Base-by-base conservation (phyloP, 768 basidiomycete genomes). In the Myochromella boudieri region DNA sequence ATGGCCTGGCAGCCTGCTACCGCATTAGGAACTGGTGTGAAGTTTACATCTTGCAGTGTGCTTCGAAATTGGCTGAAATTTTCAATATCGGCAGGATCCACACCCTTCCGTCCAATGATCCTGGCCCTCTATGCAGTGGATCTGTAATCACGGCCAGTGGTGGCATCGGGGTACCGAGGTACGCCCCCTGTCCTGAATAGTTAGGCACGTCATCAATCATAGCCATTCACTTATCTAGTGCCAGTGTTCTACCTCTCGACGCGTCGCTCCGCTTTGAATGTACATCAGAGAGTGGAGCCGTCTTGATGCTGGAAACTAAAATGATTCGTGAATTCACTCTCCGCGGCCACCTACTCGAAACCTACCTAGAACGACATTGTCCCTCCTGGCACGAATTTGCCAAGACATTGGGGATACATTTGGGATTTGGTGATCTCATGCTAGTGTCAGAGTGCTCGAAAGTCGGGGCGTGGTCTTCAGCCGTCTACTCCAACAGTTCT, bases 381-480 rank as follows among this genome's bases (percentile, higher is more conserved):
- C 45, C 25, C 6, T 54, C 49, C 15, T 56, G 51, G 54, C 38
- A 52, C 32, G 31, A 27, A n/a, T 56, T 56, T 37, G 54, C 51
- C 8, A 7, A 31, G n/a, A 18, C 33, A 17, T 31, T 40, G 4
- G 41, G 29, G 22, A 25, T 51, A 4, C 18, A 34, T 4, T 37
- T 51, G 2, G 50, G 39, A 10, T 56, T 56, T 26, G 54, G 54
- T 7, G 48, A 56, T 24, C 41, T 56, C 14, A 47, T 56, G 44
- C 47, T 52, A 26, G 54, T 56, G 4, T 52, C 48, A 1, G 51
- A 47, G 22, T 56, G 54, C 25, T 56, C 51, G 6, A 52, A 50
- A 37, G 52, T 51, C 4, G 44, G 37, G 12, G 54, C 50, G 18
- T 56, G 54, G 54, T 38, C 47, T 20, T 56, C 54, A n/a, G 54